These are phyloP conservation scores for Yamadazyma membranifaciens DNA, from an alignment of 1,139 yeast genomes.

Conservation along the genomic window DNA sequence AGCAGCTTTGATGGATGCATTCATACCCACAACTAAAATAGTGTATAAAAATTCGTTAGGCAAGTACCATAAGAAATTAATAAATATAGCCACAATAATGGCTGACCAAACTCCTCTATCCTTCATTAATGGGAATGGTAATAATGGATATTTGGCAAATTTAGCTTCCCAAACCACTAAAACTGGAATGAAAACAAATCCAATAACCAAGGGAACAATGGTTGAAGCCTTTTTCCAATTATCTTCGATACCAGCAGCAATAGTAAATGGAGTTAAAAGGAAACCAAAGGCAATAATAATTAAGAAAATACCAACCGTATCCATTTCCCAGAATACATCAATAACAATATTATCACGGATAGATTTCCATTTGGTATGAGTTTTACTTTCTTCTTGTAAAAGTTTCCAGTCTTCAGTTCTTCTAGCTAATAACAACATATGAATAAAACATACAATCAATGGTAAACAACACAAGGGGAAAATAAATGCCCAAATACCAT, in stretches of 20 bases:
- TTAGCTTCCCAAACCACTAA: constrained; percentile 55
- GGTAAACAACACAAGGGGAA: constrained; percentile 67
- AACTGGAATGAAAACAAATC: constrained; percentile 54
- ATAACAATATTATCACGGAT: constrained; percentile 18
- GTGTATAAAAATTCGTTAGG: constrained; percentile 68
- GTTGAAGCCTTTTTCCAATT: constrained; percentile 53
- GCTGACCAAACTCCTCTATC: constrained; percentile 64
- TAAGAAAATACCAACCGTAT: constrained; percentile 51
- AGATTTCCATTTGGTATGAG: constrained; percentile 21
- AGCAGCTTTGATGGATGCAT: constrained; percentile 58
- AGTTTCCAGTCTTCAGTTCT: constrained; percentile 44
- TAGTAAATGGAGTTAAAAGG: constrained; percentile 49
- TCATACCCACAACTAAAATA: constrained; percentile 60
- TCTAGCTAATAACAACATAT: constrained; percentile 56
- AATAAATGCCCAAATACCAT: constrained; percentile 80
- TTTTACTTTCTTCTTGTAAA: constrained; percentile 25
- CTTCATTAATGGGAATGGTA: constrained; percentile 54
- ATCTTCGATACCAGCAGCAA: constrained; percentile 56
- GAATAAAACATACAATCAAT: constrained; percentile 48
- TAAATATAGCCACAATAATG: constrained; percentile 48
- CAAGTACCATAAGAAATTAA: constrained; percentile 63
- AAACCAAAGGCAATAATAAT: constrained; percentile 53
- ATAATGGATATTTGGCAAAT: constrained; percentile 52
- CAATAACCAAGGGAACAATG: constrained; percentile 66
- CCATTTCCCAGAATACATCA: constrained; percentile 48